Evolutionary conservation across 140 eudicot species (phyloP).

Genomic region (Anethum foeniculum): DNA sequence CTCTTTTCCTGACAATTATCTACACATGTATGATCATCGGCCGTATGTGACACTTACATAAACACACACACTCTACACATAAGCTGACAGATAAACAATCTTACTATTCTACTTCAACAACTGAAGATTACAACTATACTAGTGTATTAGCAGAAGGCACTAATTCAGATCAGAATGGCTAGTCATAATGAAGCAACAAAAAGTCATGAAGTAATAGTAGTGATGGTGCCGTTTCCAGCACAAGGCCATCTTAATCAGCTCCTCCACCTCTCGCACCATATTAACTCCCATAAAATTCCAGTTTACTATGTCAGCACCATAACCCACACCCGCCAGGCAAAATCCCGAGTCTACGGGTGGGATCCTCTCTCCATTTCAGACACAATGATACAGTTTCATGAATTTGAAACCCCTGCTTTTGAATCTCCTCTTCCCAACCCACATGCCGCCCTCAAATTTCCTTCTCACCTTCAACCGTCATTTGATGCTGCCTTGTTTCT

Average conservation of each 20-base stretch:
- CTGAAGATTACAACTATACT: not conserved
- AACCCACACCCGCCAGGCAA: slow-evolving; percentile 40
- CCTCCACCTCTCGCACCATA: slow-evolving; percentile 39
- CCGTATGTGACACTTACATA: not conserved
- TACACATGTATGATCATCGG: not conserved
- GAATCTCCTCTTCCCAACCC: slow-evolving; percentile 40
- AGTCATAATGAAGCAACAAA: not conserved
- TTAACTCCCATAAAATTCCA: slow-evolving; percentile 30
- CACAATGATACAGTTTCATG: slow-evolving; percentile 39
- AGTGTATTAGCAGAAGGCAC: not conserved
- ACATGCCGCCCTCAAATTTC: slow-evolving; percentile 30
- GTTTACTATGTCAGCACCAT: slow-evolving; percentile 34
- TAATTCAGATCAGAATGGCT: not conserved
- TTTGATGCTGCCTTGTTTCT: slow-evolving; percentile 26
- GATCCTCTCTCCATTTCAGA: slow-evolving; percentile 22
- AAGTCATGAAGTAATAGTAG: slow-evolving; percentile 15
- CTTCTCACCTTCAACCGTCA: slow-evolving; percentile 38
- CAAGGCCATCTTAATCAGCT: slow-evolving; percentile 63
- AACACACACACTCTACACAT: not conserved
- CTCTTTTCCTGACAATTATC: not conserved
- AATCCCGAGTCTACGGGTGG: slow-evolving; percentile 34
- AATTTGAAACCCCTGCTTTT: slow-evolving; percentile 27
- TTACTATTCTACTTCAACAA: not conserved
- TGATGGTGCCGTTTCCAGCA: slow-evolving; percentile 45
- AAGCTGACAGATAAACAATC: not conserved